Evolutionary conservation across 208 protist species (phyloP), one percentile per base, ranked within the genome.

Genomic region (Acanthamoeba quina): DNA sequence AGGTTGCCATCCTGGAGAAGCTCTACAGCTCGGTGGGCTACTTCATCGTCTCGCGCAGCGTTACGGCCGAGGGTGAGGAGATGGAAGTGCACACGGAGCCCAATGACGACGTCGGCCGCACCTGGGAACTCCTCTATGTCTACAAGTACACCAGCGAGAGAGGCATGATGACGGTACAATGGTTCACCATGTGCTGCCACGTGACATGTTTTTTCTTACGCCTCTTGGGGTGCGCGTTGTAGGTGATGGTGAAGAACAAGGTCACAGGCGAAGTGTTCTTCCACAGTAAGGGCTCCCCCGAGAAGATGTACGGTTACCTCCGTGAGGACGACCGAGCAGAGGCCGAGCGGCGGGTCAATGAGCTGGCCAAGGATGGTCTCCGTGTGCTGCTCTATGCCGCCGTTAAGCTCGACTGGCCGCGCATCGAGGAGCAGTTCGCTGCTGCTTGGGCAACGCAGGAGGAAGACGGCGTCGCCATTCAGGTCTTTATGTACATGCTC

Each of bases 81-180:
- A 24, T 93, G 17, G 62, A 83, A 29, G 17, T 93, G 54, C 90
- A 93, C 41, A 93, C 90, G 10, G 86, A 76, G 13, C 90, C 70
- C 31, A 83, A 93, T 68, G 49, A 93, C 37, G 70, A 78, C 26
- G 54, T 47, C 13, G 83, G 83, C 37, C 44, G 17, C 34, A 17
- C n/a, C 19, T 93, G 90, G 90, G 26, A 83, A 66, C 92, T 83
- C 41, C 70, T 93, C 24, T 93, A 93, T 29, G 72, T 83, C 5
- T 83, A 93, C 52, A 93, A 93, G 72, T 93, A 93, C 68, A 93
- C 90, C 49, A 93, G 90, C 70, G 70, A 93, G 70, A n/a, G 90
- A 49, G 90, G 90, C 62, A 93, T 93, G 90, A 93, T 93, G 90
- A 93, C 90, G n/a, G 90, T 93, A 92, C 24, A n/a, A 44, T 44